Percentiles rank a stretch among this genome's conserved stretches.
These are phyloP conservation scores for Pyrus hybrid DNA, from an alignment of 331 rosid genomes.

Conservation along the genomic window DNA sequence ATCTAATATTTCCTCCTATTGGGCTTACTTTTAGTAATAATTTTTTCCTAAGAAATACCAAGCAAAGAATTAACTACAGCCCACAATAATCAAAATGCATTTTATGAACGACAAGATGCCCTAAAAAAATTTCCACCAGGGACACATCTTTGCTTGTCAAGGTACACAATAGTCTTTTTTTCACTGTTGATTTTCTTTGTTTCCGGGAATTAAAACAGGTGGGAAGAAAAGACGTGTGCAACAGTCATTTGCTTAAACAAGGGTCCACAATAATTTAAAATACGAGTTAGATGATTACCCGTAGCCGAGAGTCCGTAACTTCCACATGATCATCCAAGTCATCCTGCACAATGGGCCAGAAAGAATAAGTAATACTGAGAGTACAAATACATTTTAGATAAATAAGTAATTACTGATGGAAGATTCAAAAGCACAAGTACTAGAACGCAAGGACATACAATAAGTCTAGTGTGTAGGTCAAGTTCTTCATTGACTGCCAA, in stretches of 20 bases:
- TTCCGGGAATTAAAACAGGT: not conserved
- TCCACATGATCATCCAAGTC: slow-evolving; percentile 94
- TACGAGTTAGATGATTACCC: slow-evolving; percentile 43
- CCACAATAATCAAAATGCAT: not conserved
- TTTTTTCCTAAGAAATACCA: not conserved
- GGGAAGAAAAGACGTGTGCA: not conserved
- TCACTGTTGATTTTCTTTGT: not conserved
- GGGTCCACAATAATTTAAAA: not conserved
- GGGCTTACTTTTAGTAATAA: not conserved
- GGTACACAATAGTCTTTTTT: not conserved
- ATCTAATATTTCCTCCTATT: not conserved
- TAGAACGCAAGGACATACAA: slow-evolving; percentile 38
- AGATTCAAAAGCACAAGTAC: slow-evolving; percentile 4
- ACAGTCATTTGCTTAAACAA: not conserved
- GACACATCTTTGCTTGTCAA: not conserved
- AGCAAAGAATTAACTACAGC: not conserved
- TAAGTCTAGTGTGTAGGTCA: slow-evolving; percentile 81
- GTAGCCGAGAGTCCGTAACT: slow-evolving; percentile 75
- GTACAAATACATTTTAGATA: not conserved
- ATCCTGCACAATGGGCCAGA: slow-evolving; percentile 49
- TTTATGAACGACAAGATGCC: not conserved
- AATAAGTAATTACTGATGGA: not conserved
- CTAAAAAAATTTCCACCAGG: not conserved
- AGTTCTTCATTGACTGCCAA: slow-evolving; percentile 98
- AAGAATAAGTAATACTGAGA: not conserved